Evolutionary conservation across 1,139 yeast genomes (phyloP), one percentile per base, ranked within the genome.

Genomic region (Wickerhamomyces sp.): DNA sequence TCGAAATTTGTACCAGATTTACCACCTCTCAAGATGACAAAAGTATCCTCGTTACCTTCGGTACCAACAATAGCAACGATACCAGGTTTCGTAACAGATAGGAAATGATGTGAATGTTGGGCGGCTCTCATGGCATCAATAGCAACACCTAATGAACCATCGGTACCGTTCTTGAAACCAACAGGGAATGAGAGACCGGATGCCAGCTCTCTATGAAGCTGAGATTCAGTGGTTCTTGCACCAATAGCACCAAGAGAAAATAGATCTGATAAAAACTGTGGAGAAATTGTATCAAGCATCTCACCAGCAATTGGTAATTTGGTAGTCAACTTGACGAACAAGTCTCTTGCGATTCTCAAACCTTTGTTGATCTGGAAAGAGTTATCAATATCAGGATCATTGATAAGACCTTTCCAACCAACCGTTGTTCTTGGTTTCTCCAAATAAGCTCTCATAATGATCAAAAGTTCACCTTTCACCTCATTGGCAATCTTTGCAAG

Each of bases 361-460:
- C 98, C 98, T 64, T 88, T 87, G 70, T 91, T 91, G 60, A 91
- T 91, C 52, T 88, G 79, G 78, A 86, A 89, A 38, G 96, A 75
- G 41, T 87, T 89, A 58, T 91, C 96, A 50, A 91, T 83, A 54
- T 91, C 95, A 17, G 98, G 98, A 62, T 91, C 98, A 60, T 91
- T 91, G 55, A 91, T 89, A 52, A 91, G 72, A 47, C 96, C 98
- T 64, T 91, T 91, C 98, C 98, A 91, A 42, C 98, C 98, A 35
- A 91, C 97, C 17, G 97, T 91, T 36, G 98, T 91, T 67, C 98
- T 79, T 46, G 98, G 98, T 65, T 91, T 91, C 64, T 91, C 98
- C 55, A 91, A 72, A 68, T 91, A 91, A 4, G 97, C 97, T 68
- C 98, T 80, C 98, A 91, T 91, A 42, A 91, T 84, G 42, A 91